Evolutionary conservation across 176 grass and related monocot species (phyloP).

Genomic region (Rhynchospora breviuscula): DNA sequence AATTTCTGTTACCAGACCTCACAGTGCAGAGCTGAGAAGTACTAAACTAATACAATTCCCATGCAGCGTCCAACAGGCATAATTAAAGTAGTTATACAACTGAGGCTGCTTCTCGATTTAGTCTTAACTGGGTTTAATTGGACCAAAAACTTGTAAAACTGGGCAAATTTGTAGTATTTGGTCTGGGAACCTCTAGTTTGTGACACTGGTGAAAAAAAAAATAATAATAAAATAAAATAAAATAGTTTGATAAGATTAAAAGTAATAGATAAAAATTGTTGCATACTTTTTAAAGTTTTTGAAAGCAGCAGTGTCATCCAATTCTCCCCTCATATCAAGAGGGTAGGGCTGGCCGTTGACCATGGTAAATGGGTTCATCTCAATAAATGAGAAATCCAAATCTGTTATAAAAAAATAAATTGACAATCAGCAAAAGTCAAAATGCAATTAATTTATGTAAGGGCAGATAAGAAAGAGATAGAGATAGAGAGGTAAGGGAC

Average conservation of each 20-base stretch:
- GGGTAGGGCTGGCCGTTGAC: conserved; percentile 90
- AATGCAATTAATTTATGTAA: too few species aligned
- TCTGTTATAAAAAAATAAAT: conserved; percentile 10
- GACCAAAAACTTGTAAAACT: neutral
- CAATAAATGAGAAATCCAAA: conserved; percentile 96
- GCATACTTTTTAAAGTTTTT: conserved; percentile 96
- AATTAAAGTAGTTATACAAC: neutral
- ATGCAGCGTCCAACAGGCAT: neutral
- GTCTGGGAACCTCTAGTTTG: conserved; percentile 21
- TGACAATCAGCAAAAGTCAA: too few species aligned
- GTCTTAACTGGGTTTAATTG: neutral
- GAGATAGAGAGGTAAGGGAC: too few species aligned
- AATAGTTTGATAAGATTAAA: conserved; percentile 22
- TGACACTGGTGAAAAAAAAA: conserved; percentile 14
- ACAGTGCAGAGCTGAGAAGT: neutral
- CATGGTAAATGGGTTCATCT: conserved; percentile 97
- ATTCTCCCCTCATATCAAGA: conserved; percentile 95
- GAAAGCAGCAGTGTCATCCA: conserved; percentile 96
- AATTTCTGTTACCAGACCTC: neutral
- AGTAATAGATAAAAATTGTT: conserved; percentile 20
- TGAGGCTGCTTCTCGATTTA: conserved; percentile 25
- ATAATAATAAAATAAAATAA: too few species aligned
- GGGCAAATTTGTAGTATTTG: neutral
- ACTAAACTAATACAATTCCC: neutral
- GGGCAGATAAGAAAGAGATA: too few species aligned